These are phyloP conservation scores for Cryphonectria parasitica DNA, from an alignment of 2,329 filamentous ascomycete species.

Conservation along the genomic window DNA sequence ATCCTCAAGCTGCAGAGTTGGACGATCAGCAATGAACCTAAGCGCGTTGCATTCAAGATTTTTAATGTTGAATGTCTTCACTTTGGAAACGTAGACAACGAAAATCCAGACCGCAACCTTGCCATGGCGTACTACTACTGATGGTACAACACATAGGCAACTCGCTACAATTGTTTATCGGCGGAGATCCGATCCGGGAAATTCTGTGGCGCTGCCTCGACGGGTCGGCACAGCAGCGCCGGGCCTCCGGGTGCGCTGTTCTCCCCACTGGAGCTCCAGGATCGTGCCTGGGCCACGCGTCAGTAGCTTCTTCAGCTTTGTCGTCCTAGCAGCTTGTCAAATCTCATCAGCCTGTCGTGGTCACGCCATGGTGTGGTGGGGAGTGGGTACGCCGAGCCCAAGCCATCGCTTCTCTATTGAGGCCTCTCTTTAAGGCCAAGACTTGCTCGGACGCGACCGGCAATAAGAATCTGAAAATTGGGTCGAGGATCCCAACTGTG, in stretches of 20 bases:
- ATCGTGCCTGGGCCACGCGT: neutral
- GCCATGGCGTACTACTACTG: neutral
- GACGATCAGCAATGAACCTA: neutral
- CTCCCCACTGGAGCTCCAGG: neutral
- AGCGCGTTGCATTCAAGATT: neutral
- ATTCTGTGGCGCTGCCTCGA: neutral
- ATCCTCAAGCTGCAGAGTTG: neutral
- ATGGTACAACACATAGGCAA: neutral
- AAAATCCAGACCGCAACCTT: neutral
- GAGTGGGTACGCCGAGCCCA: neutral
- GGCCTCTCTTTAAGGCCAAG: neutral
- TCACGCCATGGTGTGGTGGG: neutral
- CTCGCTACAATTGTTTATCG: neutral
- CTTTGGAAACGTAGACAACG: neutral
- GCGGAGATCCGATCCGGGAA: neutral
- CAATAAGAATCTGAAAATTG: neutral
- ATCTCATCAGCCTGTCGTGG: neutral
- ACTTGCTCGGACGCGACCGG: neutral
- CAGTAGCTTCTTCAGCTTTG: neutral
- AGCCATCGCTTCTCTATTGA: neutral
- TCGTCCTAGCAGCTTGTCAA: neutral
- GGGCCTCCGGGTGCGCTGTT: neutral
- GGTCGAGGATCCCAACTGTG: too few species aligned
- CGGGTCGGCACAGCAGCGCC: neutral
- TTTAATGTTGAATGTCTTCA: neutral